phyloP scores from a whole-genome alignment of 495 filamentous ascomycete species.

The Talaromyces wortmannii region DNA sequence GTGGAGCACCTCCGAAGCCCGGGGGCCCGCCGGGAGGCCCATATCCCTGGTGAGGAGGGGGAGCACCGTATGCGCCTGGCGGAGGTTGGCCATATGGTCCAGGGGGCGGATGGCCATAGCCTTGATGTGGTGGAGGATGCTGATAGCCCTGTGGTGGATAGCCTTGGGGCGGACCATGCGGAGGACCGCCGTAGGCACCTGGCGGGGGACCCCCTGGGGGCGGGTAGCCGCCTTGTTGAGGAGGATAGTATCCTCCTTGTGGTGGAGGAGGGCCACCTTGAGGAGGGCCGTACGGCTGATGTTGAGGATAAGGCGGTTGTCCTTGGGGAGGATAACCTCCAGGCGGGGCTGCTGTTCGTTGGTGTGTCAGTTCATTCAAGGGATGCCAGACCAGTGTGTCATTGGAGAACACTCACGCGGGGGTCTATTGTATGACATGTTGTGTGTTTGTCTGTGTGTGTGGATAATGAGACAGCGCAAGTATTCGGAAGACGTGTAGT shows the following conservation, averaged over 20 bases:
- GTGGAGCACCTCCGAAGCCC: slow-evolving; percentile 11
- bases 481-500: too few relatives aligned
- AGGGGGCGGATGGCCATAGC: slow-evolving; percentile 22
- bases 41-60: slow-evolving; percentile 21
- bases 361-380: neutral
- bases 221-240: slow-evolving; percentile 10
- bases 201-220: slow-evolving; percentile 5
- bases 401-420: neutral
- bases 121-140: slow-evolving; percentile 13
- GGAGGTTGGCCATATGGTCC: slow-evolving; percentile 34
- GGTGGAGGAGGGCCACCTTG: slow-evolving; percentile 24
- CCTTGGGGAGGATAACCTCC: slow-evolving; percentile 14
- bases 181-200: slow-evolving; percentile 13
- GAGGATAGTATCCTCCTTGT: slow-evolving; percentile 12
- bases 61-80: slow-evolving; percentile 30
- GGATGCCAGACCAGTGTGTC: neutral
- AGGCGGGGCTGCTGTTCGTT: neutral
- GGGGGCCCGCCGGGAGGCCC: slow-evolving; percentile 6
- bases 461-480: neutral
- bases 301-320: slow-evolving; percentile 17
- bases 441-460: neutral
- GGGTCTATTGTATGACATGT: slow-evolving; percentile 5
- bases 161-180: slow-evolving; percentile 25
- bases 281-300: slow-evolving; percentile 27
- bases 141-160: slow-evolving; percentile 9